Evolutionary conservation across 208 protist genomes (phyloP), one percentile per base, ranked within the genome.

Genomic region (Leishmania mexicana): DNA sequence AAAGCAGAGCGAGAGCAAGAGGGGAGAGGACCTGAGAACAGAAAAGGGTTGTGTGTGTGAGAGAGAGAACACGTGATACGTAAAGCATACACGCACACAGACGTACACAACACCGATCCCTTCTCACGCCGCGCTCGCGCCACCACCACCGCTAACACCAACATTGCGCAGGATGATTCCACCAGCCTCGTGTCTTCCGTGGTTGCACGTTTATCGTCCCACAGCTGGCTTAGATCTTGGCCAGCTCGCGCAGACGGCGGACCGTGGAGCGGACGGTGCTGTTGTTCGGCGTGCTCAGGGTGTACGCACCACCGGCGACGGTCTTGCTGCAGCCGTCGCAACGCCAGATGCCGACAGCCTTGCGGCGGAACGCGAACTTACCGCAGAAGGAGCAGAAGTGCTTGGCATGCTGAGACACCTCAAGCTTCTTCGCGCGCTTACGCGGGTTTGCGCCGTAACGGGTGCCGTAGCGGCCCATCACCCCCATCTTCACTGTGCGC

Each of bases 361-460:
- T 94, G 64, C 99, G 94, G 87, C 97, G 98, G 77, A 99, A 99
- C 79, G 94, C 88, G 80, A 98, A 98, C 95, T 99, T 99, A 70
- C 99, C 99, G 93, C 99, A 99, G 96, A 99, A 99, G 47, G 94
- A 94, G 96, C 99, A 99, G 82, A 99, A 99, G 94, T 99, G 99
- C 83, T 96, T 99, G 70, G 98, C 92, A 92, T 99, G 98, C 95
- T 99, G 98, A 70, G 97, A 98, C 79, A 99, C 95, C 90, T 99
- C 99, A 42, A 99, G 99, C 96, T 99, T 99, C 97, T 99, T 99
- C 68, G 99, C 95, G 81, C 98, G 98, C 92, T 99, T 99, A 92
- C 99, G 93, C 45, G 99, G 96, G 85, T 99, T 99, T 82, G 99
- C 93, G 98, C 99, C 99, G 92, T 99, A 99, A 88, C 99, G 97